These are phyloP conservation scores for Purpureocillium takamizusanense DNA, from an alignment of 2,329 filamentous ascomycete genomes.

Conservation along the genomic window DNA sequence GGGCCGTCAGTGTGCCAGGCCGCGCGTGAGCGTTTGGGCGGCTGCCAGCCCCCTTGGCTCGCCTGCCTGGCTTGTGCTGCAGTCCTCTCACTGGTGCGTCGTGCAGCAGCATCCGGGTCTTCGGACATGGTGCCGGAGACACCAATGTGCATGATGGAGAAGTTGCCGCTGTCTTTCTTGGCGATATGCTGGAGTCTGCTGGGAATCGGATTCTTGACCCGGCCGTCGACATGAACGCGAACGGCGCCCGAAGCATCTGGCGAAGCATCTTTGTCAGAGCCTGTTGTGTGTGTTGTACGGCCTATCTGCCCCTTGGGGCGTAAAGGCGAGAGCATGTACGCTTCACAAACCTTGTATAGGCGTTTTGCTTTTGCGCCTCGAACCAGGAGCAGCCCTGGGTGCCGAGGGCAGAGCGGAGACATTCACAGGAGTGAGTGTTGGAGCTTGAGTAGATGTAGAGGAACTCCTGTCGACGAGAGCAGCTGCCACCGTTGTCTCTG, in stretches of 20 bases:
- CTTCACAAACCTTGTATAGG: too few relatives aligned
- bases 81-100: conserved; percentile 53
- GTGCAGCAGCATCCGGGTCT: conserved; percentile 44
- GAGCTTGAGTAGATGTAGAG: too few relatives aligned
- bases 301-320: too few relatives aligned
- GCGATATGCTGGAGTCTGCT: conserved; percentile 53
- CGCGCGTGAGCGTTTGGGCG: conserved; percentile 34
- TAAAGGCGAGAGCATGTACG: too few relatives aligned
- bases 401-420: too few relatives aligned
- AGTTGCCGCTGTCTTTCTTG: conserved; percentile 48
- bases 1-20: conserved; percentile 15
- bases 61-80: conserved; percentile 48
- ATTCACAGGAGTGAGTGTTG: too few relatives aligned
- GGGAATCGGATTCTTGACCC: conserved; percentile 45
- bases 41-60: conserved; percentile 43
- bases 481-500: too few relatives aligned
- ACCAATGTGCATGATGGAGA: conserved; percentile 55
- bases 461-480: too few relatives aligned
- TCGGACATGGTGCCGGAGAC: conserved; percentile 35
- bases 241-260: neutral
- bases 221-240: conserved; percentile 16
- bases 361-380: too few relatives aligned
- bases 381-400: too few relatives aligned
- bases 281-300: too few relatives aligned
- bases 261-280: too few relatives aligned